Percentiles rank a stretch among this genome's conserved stretches.
phyloP scores from a whole-genome alignment of 805 yeast species.

The Candida suzukii region DNA sequence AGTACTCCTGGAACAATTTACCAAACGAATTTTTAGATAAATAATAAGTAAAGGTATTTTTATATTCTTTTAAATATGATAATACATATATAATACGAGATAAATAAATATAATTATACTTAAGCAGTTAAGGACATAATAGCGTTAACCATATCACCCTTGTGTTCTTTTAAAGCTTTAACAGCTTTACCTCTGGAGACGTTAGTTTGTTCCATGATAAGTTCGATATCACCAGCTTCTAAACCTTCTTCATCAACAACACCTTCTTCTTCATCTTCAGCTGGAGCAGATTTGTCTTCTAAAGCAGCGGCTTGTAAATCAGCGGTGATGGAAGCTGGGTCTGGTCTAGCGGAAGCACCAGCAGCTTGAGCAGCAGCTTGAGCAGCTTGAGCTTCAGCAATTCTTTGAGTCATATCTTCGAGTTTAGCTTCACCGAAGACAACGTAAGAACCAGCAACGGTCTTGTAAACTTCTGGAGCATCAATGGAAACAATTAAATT shows the following conservation, averaged over 20 bases:
- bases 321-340: conserved; percentile 76
- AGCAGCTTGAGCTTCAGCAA: conserved; percentile 77
- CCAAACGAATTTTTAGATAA: neutral
- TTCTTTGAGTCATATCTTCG: conserved; percentile 86
- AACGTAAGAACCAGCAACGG: conserved; percentile 88
- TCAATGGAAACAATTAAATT: conserved; percentile 89
- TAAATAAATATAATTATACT: neutral
- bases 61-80: neutral
- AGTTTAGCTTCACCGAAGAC: conserved; percentile 98
- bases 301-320: conserved; percentile 62
- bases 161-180: conserved; percentile 80
- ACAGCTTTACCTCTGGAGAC: conserved; percentile 86
- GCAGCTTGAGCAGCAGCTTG: conserved; percentile 53
- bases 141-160: conserved; percentile 93
- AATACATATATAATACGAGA: no score
- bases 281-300: conserved; percentile 33
- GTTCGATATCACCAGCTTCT: conserved; percentile 71
- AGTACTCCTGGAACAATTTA: neutral
- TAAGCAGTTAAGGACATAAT: conserved; percentile 63
- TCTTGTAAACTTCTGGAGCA: conserved; percentile 90
- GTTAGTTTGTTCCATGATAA: conserved; percentile 87
- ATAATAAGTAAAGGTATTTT: neutral
- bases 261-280: conserved; percentile 47
- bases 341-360: conserved; percentile 32
- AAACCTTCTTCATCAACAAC: conserved; percentile 84